Percentiles rank a stretch among this genome's conserved stretches.
These are phyloP conservation scores for Neocucurbitaria cava DNA, from an alignment of 2,329 filamentous ascomycete species.

Conservation along the genomic window DNA sequence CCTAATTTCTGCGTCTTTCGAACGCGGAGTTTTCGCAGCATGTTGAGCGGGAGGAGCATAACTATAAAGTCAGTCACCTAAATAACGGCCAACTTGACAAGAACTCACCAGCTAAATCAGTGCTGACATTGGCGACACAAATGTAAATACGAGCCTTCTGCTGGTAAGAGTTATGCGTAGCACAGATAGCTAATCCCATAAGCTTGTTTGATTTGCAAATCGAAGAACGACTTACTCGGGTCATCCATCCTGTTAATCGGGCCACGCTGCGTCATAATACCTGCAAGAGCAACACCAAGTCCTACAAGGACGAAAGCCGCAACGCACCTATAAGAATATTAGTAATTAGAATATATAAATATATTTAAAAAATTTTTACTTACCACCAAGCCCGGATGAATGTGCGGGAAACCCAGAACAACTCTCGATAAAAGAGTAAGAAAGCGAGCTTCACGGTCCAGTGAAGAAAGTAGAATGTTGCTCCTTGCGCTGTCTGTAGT, in stretches of 20 bases:
- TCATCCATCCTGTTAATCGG: slow-evolving; percentile 1
- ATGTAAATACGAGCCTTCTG: slow-evolving; percentile 3
- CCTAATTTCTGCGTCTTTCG: slow-evolving; percentile 5
- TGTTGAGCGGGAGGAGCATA: slow-evolving; percentile 4
- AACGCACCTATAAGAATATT: too few relatives aligned
- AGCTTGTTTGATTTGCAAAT: background rate
- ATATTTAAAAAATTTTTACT: too few relatives aligned
- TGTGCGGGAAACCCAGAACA: slow-evolving; percentile 5
- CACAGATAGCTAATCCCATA: background rate
- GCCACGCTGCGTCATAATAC: slow-evolving; percentile 4
- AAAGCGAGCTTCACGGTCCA: slow-evolving; percentile 7
- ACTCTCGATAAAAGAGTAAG: slow-evolving; percentile 6
- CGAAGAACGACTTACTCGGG: background rate
- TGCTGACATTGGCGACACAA: slow-evolving; percentile 4
- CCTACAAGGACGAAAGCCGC: background rate
- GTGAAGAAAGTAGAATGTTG: slow-evolving; percentile 7
- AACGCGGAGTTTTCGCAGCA: slow-evolving; percentile 2
- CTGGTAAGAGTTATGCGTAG: background rate
- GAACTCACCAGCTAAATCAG: background rate
- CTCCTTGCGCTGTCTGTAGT: slow-evolving; percentile 4
- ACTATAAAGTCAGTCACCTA: slow-evolving; percentile 2
- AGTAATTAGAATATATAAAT: too few relatives aligned
- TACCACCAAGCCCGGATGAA: slow-evolving; percentile 8
- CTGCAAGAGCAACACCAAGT: slow-evolving; percentile 1
- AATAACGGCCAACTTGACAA: background rate